These are phyloP conservation scores for Roridomyces roridus DNA, from an alignment of 768 basidiomycete species.

Conservation along the genomic window DNA sequence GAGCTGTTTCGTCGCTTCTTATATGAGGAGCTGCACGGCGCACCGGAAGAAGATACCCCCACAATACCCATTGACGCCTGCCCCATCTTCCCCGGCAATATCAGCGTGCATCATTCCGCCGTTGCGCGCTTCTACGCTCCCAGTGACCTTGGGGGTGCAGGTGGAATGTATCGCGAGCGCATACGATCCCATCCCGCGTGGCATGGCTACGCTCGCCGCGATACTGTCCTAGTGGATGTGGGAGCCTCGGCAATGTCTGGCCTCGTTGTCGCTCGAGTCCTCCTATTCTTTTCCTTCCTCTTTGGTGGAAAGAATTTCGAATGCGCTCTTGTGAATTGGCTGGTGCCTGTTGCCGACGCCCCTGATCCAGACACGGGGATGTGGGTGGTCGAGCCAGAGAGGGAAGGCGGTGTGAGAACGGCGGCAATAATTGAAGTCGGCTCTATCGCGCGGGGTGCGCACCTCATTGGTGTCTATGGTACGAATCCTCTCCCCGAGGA, in stretches of 20 bases:
- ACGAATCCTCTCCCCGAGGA: slow-evolving; percentile 22
- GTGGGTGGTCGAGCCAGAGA: slow-evolving; percentile 35
- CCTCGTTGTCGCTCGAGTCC: slow-evolving; percentile 30
- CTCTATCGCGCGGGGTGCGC: slow-evolving; percentile 32
- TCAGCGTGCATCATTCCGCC: not conserved
- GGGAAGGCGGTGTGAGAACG: not conserved
- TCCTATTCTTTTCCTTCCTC: slow-evolving; percentile 37
- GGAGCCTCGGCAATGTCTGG: slow-evolving; percentile 31
- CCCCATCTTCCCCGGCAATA: not conserved
- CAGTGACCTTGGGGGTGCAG: not conserved
- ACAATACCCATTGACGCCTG: too few species aligned
- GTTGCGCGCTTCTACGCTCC: not conserved
- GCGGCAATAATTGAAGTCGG: slow-evolving; percentile 30
- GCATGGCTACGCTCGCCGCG: slow-evolving; percentile 24
- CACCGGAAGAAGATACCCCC: not conserved
- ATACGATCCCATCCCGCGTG: slow-evolving; percentile 33
- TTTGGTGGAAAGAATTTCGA: slow-evolving; percentile 3
- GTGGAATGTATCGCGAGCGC: slow-evolving; percentile 30
- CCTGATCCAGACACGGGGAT: slow-evolving; percentile 36
- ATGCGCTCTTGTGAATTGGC: slow-evolving; percentile 40
- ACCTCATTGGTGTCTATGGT: slow-evolving; percentile 37
- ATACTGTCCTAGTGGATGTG: slow-evolving; percentile 37
- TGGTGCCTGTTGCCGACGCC: slow-evolving; percentile 9
- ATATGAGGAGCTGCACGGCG: not conserved
- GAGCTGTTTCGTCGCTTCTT: not conserved